These are phyloP conservation scores for Calophaca sinica DNA, from an alignment of 306 rosid genomes.

Conservation along the genomic window DNA sequence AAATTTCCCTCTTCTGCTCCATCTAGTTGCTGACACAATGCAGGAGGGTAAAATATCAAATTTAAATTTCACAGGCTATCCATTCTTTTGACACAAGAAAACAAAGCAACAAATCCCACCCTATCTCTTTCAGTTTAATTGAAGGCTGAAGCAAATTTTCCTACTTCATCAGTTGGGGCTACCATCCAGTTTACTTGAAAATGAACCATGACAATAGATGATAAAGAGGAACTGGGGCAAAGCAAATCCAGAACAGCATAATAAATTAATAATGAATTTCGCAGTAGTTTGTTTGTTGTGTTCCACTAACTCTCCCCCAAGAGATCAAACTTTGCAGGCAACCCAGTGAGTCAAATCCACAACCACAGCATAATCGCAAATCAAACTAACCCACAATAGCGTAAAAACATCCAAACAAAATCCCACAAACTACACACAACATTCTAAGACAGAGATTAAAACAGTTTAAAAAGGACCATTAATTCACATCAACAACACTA, in stretches of 20 bases:
- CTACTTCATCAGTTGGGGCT: conserved; percentile 1
- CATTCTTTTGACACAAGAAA: conserved; percentile 24
- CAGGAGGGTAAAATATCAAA: conserved; percentile 61
- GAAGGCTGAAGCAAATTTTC: conserved; percentile 33
- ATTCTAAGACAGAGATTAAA: background rate
- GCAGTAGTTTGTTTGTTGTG: no score
- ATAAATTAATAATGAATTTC: no score
- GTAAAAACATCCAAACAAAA: no score
- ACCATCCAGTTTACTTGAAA: background rate
- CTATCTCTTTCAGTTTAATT: conserved; percentile 25
- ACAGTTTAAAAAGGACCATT: no score
- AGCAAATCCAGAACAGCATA: no score
- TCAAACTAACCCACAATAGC: conserved; percentile 16
- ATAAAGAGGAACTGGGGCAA: background rate
- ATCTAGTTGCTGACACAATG: conserved; percentile 59
- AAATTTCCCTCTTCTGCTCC: conserved; percentile 54
- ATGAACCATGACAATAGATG: conserved; percentile 11
- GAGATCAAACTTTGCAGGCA: conserved; percentile 17
- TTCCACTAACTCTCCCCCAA: no score
- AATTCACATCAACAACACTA: background rate
- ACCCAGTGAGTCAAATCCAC: conserved; percentile 30
- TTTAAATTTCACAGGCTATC: conserved; percentile 15
- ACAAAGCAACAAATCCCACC: conserved; percentile 33
- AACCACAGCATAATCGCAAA: conserved; percentile 8
- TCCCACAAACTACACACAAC: conserved; percentile 2